A percentile compares a stretch with the other conserved stretches of the same genome.
phyloP scores from a whole-genome alignment of 164 flowering plant species.

The Sedum album region DNA sequence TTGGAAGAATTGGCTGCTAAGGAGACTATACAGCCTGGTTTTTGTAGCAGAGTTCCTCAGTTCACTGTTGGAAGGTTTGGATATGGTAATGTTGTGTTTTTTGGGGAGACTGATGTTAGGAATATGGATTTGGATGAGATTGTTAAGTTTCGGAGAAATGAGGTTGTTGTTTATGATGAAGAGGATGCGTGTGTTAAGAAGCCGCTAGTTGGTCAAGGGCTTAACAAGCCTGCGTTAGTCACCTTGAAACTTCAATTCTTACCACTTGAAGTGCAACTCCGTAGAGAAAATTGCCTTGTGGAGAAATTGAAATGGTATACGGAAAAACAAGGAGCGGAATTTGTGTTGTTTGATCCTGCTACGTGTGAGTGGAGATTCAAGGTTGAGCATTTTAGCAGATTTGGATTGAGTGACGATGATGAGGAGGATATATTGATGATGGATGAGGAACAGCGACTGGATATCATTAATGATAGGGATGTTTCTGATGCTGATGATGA shows the following conservation, averaged over 20 bases:
- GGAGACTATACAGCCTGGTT: conserved; percentile 48
- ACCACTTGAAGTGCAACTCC: no score
- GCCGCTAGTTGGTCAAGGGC: conserved; percentile 78
- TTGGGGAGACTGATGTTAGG: conserved; percentile 83
- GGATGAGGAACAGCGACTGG: conserved; percentile 37
- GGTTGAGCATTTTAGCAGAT: conserved; percentile 90
- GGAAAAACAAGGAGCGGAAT: conserved; percentile 70
- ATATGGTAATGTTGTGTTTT: conserved; percentile 65
- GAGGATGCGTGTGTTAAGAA: conserved; percentile 36
- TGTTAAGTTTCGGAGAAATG: conserved; percentile 57
- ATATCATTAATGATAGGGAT: conserved; percentile 36
- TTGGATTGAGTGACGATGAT: conserved; percentile 81
- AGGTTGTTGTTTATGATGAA: conserved; percentile 73
- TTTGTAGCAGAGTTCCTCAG: conserved; percentile 49
- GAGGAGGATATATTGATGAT: conserved; percentile 75
- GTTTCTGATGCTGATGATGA: conserved; percentile 44
- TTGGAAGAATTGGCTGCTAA: conserved; percentile 39
- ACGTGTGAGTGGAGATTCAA: conserved; percentile 76
- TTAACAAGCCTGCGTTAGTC: conserved; percentile 87
- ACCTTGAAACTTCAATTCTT: conserved; percentile 42
- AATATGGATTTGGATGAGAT: conserved; percentile 58
- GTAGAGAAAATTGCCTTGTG: conserved; percentile 17
- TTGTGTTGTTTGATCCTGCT: conserved; percentile 53
- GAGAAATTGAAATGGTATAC: conserved; percentile 36
- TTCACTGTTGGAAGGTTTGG: conserved; percentile 81